Percentiles rank a stretch among this genome's conserved stretches.
Conservation (phyloP, 805 yeast genomes). For the Wickerhamiella galacta region DNA sequence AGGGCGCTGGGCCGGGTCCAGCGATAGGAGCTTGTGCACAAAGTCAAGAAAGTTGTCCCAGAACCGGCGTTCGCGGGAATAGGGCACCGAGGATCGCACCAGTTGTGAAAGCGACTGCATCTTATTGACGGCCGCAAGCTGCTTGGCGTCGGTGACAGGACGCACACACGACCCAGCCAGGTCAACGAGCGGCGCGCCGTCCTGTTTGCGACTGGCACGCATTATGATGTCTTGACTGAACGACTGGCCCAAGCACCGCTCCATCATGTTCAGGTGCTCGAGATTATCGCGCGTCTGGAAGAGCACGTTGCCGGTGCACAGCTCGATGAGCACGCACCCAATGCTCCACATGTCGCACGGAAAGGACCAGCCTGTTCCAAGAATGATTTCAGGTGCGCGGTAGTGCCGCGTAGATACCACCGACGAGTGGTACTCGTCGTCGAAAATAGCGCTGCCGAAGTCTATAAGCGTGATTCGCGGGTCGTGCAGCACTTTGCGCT, state of each 20-base stretch:
- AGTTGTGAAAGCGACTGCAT: slow-evolving; percentile 10
- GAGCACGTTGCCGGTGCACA: slow-evolving; percentile 84
- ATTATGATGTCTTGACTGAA: slow-evolving; percentile 18
- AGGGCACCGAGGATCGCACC: slow-evolving; percentile 9
- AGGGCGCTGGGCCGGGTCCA: slow-evolving; percentile 56
- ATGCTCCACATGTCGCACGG: slow-evolving; percentile 97
- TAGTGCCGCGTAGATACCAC: slow-evolving; percentile 92
- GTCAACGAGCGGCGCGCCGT: slow-evolving; percentile 10
- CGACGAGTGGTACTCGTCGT: slow-evolving; percentile 84
- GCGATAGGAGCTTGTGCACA: slow-evolving; percentile 44
- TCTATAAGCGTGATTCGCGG: slow-evolving; percentile 84
- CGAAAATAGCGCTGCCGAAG: slow-evolving; percentile 91
- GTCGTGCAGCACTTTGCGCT: slow-evolving; percentile 38
- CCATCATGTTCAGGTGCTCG: slow-evolving; percentile 93
- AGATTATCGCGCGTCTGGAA: slow-evolving; percentile 89
- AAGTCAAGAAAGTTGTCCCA: slow-evolving; percentile 74
- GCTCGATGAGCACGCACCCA: slow-evolving; percentile 83
- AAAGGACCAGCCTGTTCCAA: slow-evolving; percentile 92
- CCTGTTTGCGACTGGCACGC: slow-evolving; percentile 12
- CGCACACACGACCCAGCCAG: slow-evolving; percentile 4
- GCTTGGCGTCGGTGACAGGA: slow-evolving; percentile 9
- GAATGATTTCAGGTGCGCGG: slow-evolving; percentile 89
- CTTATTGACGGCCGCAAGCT: slow-evolving; percentile 6
- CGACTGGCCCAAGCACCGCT: slow-evolving; percentile 45
- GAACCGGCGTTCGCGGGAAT: slow-evolving; percentile 36